A percentile compares a stretch with the other conserved stretches of the same genome.
These are phyloP conservation scores for Ganoderma lucidum DNA, from an alignment of 1,284 basidiomycete species.

Conservation along the genomic window DNA sequence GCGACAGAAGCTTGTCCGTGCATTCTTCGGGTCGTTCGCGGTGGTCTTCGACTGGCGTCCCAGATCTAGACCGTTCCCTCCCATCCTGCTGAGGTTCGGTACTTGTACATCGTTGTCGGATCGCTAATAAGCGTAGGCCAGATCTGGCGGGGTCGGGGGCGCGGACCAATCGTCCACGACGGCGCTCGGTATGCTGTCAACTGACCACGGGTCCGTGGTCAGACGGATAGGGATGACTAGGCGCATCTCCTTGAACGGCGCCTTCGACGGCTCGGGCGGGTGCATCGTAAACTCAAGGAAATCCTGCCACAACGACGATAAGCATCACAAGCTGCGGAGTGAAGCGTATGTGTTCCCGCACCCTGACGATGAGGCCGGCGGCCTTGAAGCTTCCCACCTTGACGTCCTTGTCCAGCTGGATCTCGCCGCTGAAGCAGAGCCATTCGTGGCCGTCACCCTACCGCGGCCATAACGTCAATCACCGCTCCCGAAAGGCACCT, in stretches of 20 bases:
- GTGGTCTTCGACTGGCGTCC: not conserved
- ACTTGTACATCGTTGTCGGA: not conserved
- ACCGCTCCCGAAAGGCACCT: not conserved
- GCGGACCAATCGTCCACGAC: constrained; percentile 37
- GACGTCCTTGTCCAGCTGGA: constrained; percentile 55
- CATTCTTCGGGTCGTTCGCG: not conserved
- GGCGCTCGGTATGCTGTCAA: constrained; percentile 40
- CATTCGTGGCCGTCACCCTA: constrained; percentile 69
- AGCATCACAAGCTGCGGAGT: not conserved
- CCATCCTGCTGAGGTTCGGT: not conserved
- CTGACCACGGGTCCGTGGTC: constrained; percentile 67
- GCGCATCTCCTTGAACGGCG: constrained; percentile 65
- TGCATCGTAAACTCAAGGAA: constrained; percentile 67
- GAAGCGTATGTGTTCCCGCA: constrained; percentile 35
- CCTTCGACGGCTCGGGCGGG: constrained; percentile 61
- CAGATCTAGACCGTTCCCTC: not conserved
- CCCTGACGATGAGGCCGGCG: constrained; percentile 70
- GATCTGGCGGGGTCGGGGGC: constrained; percentile 33
- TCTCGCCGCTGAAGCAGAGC: constrained; percentile 68
- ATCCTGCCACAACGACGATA: constrained; percentile 51
- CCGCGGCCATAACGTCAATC: not conserved
- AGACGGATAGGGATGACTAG: constrained; percentile 68
- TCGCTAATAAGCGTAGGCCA: constrained; percentile 3
- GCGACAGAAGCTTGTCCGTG: not conserved
- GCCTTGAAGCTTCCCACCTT: constrained; percentile 69